phyloP scores from a whole-genome alignment of 257 asterid genomes.

The Orobanche coerulescens region DNA sequence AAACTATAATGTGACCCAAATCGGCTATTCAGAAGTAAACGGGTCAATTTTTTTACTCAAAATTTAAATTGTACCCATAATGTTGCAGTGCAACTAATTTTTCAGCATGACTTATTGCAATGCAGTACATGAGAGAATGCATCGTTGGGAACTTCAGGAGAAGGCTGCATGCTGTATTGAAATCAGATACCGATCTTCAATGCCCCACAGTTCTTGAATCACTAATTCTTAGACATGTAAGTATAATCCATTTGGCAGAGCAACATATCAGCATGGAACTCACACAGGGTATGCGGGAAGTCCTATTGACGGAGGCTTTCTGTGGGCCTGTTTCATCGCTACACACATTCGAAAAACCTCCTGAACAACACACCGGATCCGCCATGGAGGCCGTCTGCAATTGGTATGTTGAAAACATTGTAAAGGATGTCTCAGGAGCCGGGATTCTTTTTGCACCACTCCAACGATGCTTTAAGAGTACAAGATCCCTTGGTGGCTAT shows the following conservation, averaged over 20 bases:
- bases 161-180: constrained; percentile 80
- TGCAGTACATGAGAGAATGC: constrained; percentile 99
- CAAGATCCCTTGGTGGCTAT: constrained; percentile 94
- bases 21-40: too few relatives aligned
- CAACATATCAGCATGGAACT: constrained; percentile 99
- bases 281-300: constrained; percentile 87
- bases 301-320: constrained; percentile 81
- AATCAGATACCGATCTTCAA: constrained; percentile 89
- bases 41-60: too few relatives aligned
- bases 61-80: too few relatives aligned
- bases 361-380: constrained; percentile 74
- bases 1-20: too few relatives aligned
- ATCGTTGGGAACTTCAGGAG: constrained; percentile 88
- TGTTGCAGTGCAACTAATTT: too few relatives aligned
- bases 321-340: constrained; percentile 94
- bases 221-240: constrained; percentile 73
- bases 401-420: constrained; percentile 93
- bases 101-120: too few relatives aligned
- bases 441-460: constrained; percentile 87
- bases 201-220: constrained; percentile 85
- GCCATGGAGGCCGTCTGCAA: constrained; percentile 88
- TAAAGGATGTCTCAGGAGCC: constrained; percentile 80
- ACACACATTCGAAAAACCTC: constrained; percentile 79
- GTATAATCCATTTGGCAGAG: constrained; percentile 89
- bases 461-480: constrained; percentile 87